Evolutionary conservation across 805 yeast species (phyloP), one percentile per base, ranked within the genome.

Genomic region (Isabelozyma gotoi): DNA sequence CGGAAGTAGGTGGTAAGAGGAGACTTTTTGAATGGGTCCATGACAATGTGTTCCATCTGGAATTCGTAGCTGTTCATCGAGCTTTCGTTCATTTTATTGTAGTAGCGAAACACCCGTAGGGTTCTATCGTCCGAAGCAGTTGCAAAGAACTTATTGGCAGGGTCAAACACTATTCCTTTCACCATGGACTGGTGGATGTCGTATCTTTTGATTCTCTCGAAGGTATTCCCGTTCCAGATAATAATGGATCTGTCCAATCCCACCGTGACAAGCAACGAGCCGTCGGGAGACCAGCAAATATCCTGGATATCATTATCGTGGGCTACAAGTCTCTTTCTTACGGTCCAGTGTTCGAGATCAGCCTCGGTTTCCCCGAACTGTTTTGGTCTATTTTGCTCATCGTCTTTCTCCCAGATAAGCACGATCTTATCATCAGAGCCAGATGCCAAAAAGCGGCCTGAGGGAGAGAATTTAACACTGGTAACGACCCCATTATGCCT

Each of bases 221-320:
- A 90, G 0, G 97, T 92, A 2, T 81, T 68, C 3, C 97, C 98
- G 57, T 84, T 88, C 97, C 98, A 94, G 10, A 94, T 83, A 37
- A 92, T 87, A 42, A 94, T 88, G 36, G 94, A 85, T 57, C 97
- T 75, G 65, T 94, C 99, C 44, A 94, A 73, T 0, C 99, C 99
- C 8, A 92, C 99, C 1, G 96, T 86, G 14, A 94, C 97, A 38
- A 94, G 69, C 18, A 94, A 80, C 31, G 88, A 80, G 3, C 96
- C 86, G 59, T 92, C 98, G 0, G 98, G 97, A 1, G 96, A 87
- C 98, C 99, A 94, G 35, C 97, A 95, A 52, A 94, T 84, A 64
- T 94, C 99, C 62, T 94, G 99, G 40, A 94, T 88, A 68, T 94
- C 99, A 59, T 92, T 94, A 50, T 94, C 98, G 63, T 94, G 99